Conservation (phyloP, 306 rosid genomes). For the Morella rubra region DNA sequence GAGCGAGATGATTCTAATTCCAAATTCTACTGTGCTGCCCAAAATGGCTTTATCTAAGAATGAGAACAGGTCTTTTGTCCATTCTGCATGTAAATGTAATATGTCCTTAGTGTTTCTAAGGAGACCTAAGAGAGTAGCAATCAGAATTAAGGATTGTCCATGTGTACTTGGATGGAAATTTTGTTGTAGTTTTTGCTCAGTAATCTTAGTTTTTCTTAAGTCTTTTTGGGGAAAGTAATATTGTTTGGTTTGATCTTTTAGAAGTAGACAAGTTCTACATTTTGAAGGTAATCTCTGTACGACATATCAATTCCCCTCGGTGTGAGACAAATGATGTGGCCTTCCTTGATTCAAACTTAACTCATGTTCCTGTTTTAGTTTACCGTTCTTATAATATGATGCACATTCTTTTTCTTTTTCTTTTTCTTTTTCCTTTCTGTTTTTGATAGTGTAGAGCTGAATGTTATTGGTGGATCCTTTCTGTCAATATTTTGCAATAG, state of each 20-base stretch:
- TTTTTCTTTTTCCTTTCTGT: neutral
- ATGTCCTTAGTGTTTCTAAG: conserved; percentile 58
- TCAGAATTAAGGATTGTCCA: conserved; percentile 44
- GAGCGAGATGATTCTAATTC: conserved; percentile 85
- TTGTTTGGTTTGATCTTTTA: conserved; percentile 41
- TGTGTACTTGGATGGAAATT: conserved; percentile 53
- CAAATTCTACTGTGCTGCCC: conserved; percentile 72
- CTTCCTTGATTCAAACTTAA: conserved; percentile 43
- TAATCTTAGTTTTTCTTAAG: conserved; percentile 37
- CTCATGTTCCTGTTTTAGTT: conserved; percentile 44
- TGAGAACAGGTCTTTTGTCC: conserved; percentile 99
- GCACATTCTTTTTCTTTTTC: conserved; percentile 34
- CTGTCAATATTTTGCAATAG: conserved; percentile 41
- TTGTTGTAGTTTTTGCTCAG: conserved; percentile 33
- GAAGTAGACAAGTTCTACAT: conserved; percentile 41
- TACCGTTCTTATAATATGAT: conserved; percentile 32
- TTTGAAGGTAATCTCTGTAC: conserved; percentile 45
- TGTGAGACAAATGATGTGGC: conserved; percentile 48
- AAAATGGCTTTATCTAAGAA: conserved; percentile 84
- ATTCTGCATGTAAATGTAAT: conserved; percentile 87
- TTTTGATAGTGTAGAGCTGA: conserved; percentile 27
- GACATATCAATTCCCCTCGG: conserved; percentile 47
- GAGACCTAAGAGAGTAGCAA: conserved; percentile 59
- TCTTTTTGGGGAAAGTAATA: conserved; percentile 37
- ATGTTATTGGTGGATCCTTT: conserved; percentile 38